These are phyloP conservation scores for Colletotrichum somersetense DNA, from an alignment of 2,329 filamentous ascomycete genomes.

Conservation along the genomic window DNA sequence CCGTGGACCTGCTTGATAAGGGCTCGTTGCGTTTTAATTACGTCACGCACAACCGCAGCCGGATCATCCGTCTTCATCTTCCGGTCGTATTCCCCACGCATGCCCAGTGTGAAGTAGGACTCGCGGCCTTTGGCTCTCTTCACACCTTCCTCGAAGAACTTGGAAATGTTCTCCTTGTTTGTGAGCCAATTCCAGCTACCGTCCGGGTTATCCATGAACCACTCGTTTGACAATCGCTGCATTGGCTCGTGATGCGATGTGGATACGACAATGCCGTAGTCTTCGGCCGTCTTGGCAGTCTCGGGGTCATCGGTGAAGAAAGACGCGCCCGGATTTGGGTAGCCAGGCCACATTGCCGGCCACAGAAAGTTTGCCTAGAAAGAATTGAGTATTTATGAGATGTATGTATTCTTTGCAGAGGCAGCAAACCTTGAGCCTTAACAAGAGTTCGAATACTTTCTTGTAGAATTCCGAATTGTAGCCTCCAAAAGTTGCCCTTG, in stretches of 20 bases:
- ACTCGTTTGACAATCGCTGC: constrained; percentile 68
- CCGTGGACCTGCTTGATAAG: constrained; percentile 67
- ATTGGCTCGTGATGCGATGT: constrained; percentile 76
- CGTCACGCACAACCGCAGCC: constrained; percentile 63
- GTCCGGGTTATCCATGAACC: constrained; percentile 53
- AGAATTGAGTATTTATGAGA: background rate
- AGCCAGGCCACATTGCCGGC: constrained; percentile 74
- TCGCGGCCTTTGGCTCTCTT: constrained; percentile 67
- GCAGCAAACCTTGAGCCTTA: constrained; percentile 60
- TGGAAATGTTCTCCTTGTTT: constrained; percentile 66
- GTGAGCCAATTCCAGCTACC: constrained; percentile 72
- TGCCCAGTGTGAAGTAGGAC: constrained; percentile 68
- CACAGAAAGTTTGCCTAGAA: constrained; percentile 73
- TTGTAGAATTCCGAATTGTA: constrained; percentile 70
- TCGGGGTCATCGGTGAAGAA: constrained; percentile 73
- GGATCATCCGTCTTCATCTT: constrained; percentile 64
- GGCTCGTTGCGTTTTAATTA: constrained; percentile 66
- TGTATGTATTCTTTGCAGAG: background rate
- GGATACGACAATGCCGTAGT: constrained; percentile 74
- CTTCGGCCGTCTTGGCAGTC: constrained; percentile 70
- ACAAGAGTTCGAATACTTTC: constrained; percentile 72
- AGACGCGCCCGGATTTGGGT: constrained; percentile 62
- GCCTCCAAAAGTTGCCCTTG: constrained; percentile 62
- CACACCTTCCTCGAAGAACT: constrained; percentile 70
- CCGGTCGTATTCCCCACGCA: constrained; percentile 72